These are phyloP conservation scores for Globisporangium alternatum DNA, from an alignment of 352 stramenopile species.

Conservation along the genomic window DNA sequence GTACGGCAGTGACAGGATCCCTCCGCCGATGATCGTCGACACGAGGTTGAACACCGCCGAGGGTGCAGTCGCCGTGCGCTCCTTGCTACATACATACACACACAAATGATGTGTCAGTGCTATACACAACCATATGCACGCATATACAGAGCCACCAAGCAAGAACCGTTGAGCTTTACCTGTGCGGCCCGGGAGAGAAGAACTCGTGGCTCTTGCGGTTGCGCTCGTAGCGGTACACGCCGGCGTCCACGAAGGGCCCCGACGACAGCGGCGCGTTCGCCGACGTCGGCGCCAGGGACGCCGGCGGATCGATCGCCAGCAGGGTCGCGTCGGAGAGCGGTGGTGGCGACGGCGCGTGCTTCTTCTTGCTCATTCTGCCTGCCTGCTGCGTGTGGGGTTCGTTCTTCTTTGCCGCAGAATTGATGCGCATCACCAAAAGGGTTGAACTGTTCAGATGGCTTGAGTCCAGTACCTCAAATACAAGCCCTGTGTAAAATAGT, in stretches of 20 bases:
- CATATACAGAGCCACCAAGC: not conserved
- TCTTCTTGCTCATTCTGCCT: not conserved
- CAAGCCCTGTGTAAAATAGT: too few relatives aligned
- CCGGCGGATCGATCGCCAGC: not conserved
- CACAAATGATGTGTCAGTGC: not conserved
- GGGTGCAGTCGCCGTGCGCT: slow-evolving; percentile 59
- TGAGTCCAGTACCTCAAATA: too few relatives aligned
- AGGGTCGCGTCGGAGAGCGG: not conserved
- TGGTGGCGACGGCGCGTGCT: not conserved
- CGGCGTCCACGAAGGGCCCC: slow-evolving; percentile 47
- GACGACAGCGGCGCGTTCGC: slow-evolving; percentile 6
- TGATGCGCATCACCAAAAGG: not conserved
- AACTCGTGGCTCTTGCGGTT: slow-evolving; percentile 71
- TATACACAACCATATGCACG: not conserved
- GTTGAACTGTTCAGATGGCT: not conserved
- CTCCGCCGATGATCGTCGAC: slow-evolving; percentile 87
- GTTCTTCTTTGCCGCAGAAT: slow-evolving; percentile 3
- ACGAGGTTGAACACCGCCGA: slow-evolving; percentile 87
- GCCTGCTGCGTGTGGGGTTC: not conserved
- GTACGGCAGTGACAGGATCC: slow-evolving; percentile 83
- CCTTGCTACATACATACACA: slow-evolving; percentile 17
- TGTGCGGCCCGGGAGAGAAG: slow-evolving; percentile 68
- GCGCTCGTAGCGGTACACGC: slow-evolving; percentile 76
- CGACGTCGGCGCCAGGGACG: slow-evolving; percentile 2
- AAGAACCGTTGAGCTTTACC: slow-evolving; percentile 15